Evolutionary conservation across 345 rosid species (phyloP).

Genomic region (Aegle marmelos): DNA sequence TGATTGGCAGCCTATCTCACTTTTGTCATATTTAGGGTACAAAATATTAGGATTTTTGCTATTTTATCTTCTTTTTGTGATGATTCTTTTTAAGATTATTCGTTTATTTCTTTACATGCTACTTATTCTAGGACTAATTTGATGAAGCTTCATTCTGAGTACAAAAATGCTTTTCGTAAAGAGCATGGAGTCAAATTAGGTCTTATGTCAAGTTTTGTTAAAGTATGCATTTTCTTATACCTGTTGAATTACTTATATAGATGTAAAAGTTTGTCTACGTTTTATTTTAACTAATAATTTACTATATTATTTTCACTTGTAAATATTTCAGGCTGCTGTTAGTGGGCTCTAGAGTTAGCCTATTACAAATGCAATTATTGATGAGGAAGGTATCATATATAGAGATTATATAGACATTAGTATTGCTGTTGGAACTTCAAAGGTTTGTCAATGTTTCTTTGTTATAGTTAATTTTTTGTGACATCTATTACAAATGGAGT

Average conservation of each 20-base stretch:
- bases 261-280: not conserved
- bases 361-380: constrained; percentile 94
- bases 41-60: not conserved
- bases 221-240: constrained; percentile 38
- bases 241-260: not conserved
- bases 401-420: constrained; percentile 93
- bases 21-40: not conserved
- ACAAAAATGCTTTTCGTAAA: constrained; percentile 91
- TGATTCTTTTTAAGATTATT: not conserved
- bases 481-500: not conserved
- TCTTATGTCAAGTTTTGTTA: constrained; percentile 95
- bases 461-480: not conserved
- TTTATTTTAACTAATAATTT: not conserved
- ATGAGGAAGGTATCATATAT: constrained; percentile 95
- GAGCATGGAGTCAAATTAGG: constrained; percentile 99
- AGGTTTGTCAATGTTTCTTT: constrained; percentile 34
- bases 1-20: not conserved
- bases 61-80: not conserved
- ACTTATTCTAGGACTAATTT: constrained; percentile 74
- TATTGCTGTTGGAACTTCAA: constrained; percentile 74
- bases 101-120: constrained; percentile 5
- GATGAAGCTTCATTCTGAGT: constrained; percentile 96
- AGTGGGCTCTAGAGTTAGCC: constrained; percentile 97
- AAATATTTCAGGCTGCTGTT: constrained; percentile 81
- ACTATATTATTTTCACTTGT: not conserved